Base-by-base conservation (phyloP, 192 early-diverging fungal species). In the Helicostylum pulchrum region DNA sequence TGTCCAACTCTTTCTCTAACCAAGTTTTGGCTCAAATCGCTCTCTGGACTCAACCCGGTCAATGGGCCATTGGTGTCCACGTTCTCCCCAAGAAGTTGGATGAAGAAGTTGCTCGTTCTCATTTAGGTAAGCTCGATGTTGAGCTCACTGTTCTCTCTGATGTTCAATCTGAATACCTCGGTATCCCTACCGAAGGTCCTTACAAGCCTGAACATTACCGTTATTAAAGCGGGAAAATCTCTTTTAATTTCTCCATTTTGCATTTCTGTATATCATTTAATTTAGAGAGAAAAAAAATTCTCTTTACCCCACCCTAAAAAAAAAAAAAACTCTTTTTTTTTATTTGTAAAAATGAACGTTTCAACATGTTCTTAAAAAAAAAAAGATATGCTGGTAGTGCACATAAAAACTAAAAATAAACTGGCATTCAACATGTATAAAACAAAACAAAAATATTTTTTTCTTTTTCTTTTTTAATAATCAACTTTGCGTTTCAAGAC, bases 1-100 rank as follows among this genome's bases (percentile, higher is more conserved):
- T 99, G 97, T 95, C 93, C 84, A 96, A 95, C 91, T 97, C 95
- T 52, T 99, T 99, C 89, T 88, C 92, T 65, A 99, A 99, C 91
- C 95, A 97, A 89, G 91, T 92, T 59, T 85, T 97, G 54, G 97
- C 97, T 65, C 95, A 99, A 83, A 96, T 99, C 67, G 97, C 94
- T 68, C 89, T 99, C 77, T 99, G 94, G 95, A 97, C 95, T 70
- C 88, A 96, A 76, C 78, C 81, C 65, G 79, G 72, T 30, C 76
- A 84, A 59, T 99, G 92, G 88, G 83, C 94, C 62, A 80, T 97
- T 67, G 97, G 97, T 77, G 95, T 99, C 65, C 97, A 99, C 85
- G 85, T 96, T 73, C 86, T 99, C 72, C 95, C 97, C 84, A 99
- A 99, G 94, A 91, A 94, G 79, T 86, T 97, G 64, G 97, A 99